Base-by-base conservation (phyloP, 2,329 filamentous ascomycete species). In the Botrytis aclada region DNA sequence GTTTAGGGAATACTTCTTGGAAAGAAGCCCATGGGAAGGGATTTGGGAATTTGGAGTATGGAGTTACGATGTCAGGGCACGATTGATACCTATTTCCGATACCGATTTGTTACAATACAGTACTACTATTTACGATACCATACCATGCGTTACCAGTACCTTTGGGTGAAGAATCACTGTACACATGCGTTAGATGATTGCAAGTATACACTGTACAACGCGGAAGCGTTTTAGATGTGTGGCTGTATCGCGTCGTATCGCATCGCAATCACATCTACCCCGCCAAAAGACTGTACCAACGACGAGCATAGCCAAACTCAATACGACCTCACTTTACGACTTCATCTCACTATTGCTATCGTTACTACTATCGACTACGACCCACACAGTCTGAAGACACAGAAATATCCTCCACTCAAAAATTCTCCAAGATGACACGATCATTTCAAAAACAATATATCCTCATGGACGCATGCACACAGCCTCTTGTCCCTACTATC, bases 21-120 rank as follows among this genome's bases (percentile, higher is more conserved):
- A 67, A 41, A 32, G 65, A 67, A 56, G 47, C 25, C 25, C 32
- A 67, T 67, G 47, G 65, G 37, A 56, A 41, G 10, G 18, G 34
- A 41, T 32, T 41, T 16, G 25, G 65, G 25, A n/a, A 41, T 32
- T 7, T 67, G 47, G 47, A 67, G 65, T 67, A 67, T 54, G 65
- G 65, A 67, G 65, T 56, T 32, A 43, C 37, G 65, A 67, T 41
- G 54, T 56, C 34, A 54, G 51, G 64, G 34, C 34, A 67, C 65
- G 65, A 56, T 67, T 56, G 65, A 56, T 47, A 41, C 65, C 65
- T 66, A 29, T 37, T 32, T 41, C n/a, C 65, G 65, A 67, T 67
- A 67, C 65, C 65, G 65, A 56, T 32, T 43, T 41, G 47, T 56
- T 56, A 67, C 65, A 56, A 67, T 67, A 67, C 65, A 67, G 65